Evolutionary conservation across 2,329 filamentous ascomycete species (phyloP).

Genomic region (Aspergillus bombycis): DNA sequence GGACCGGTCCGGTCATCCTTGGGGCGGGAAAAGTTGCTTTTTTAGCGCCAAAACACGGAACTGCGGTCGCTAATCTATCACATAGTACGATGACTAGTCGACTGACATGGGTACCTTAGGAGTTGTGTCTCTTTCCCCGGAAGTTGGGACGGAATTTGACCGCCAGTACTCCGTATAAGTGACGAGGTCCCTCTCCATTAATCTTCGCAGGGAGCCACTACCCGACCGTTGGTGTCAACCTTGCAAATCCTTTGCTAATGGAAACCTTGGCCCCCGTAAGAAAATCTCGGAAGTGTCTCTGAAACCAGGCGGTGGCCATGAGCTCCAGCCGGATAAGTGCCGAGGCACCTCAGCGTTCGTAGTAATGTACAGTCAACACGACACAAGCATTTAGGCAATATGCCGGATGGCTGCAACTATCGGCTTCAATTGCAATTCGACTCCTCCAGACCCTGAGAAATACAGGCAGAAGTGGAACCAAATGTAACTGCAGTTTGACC

Average conservation of each 20-base stretch:
- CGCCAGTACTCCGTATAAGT: conserved; percentile 6
- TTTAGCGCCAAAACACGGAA: conserved; percentile 20
- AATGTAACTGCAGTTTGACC: background rate
- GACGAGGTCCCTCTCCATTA: conserved; percentile 5
- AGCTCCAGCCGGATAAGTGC: background rate
- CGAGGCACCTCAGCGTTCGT: conserved; percentile 3
- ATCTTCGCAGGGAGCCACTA: conserved; percentile 12
- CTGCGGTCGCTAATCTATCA: conserved; percentile 17
- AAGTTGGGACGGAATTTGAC: conserved; percentile 20
- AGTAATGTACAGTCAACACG: conserved; percentile 14
- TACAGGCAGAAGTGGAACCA: background rate
- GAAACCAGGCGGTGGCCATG: background rate
- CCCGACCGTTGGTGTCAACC: conserved; percentile 15
- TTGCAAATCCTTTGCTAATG: conserved; percentile 18
- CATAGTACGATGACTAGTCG: conserved; percentile 17
- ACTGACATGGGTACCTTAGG: conserved; percentile 18
- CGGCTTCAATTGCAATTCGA: conserved; percentile 20
- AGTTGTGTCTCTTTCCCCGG: conserved; percentile 15
- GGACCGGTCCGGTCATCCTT: conserved; percentile 16
- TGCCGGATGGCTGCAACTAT: conserved; percentile 15
- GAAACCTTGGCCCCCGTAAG: conserved; percentile 4
- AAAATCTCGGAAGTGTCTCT: background rate
- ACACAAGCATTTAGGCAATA: conserved; percentile 18
- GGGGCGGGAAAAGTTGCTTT: conserved; percentile 21
- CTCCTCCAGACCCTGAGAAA: conserved; percentile 14